These are phyloP conservation scores for Cicer judaicum DNA, from an alignment of 306 rosid genomes.

Conservation along the genomic window DNA sequence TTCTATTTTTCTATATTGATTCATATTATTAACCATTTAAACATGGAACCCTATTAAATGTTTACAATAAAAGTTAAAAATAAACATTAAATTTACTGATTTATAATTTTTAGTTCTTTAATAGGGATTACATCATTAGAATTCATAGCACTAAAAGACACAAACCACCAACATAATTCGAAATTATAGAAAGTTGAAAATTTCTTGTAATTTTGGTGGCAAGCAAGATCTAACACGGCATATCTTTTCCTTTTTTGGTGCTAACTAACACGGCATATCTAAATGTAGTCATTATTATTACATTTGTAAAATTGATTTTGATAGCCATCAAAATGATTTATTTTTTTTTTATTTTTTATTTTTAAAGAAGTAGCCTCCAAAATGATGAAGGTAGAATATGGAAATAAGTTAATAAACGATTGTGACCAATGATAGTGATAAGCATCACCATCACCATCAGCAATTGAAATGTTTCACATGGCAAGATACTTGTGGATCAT, in stretches of 20 bases:
- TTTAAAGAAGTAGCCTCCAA: too few relatives aligned
- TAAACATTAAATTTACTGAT: too few relatives aligned
- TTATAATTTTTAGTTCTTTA: neutral
- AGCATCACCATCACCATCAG: too few relatives aligned
- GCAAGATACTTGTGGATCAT: neutral
- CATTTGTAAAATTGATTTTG: neutral
- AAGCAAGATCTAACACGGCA: constrained; percentile 14
- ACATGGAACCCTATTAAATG: too few relatives aligned
- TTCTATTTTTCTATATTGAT: too few relatives aligned
- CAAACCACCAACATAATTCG: neutral
- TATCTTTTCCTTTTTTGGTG: neutral
- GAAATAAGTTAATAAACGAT: too few relatives aligned
- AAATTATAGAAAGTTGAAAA: neutral
- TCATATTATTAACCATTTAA: too few relatives aligned
- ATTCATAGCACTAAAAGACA: neutral
- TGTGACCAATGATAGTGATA: too few relatives aligned
- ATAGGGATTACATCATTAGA: neutral
- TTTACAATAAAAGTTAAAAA: too few relatives aligned
- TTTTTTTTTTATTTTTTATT: too few relatives aligned
- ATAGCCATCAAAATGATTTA: too few relatives aligned
- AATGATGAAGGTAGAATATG: too few relatives aligned
- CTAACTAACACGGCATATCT: neutral
- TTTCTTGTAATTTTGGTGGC: neutral
- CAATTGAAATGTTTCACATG: neutral
- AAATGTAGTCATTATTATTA: neutral